Evolutionary conservation across 1,284 basidiomycete genomes (phyloP).

Genomic region (Ceratobasidium papillatum): DNA sequence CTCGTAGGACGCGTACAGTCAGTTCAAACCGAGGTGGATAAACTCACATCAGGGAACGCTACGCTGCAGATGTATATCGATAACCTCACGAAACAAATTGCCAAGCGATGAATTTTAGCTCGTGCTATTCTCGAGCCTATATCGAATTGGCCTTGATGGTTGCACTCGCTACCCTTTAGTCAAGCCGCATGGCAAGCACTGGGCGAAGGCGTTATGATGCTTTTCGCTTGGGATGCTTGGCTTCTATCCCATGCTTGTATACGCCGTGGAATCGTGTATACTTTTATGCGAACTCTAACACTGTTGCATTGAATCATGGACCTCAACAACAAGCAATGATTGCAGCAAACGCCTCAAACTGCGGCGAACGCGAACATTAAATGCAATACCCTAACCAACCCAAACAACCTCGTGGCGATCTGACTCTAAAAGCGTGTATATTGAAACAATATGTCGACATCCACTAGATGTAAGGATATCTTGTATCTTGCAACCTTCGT

Average conservation of each 20-base stretch:
- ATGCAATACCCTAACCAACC: no score
- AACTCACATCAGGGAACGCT: conserved; percentile 77
- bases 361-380: no score
- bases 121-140: neutral
- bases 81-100: conserved; percentile 84
- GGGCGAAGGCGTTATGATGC: no score
- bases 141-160: no score
- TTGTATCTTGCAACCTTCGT: no score
- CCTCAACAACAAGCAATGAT: neutral
- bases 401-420: no score
- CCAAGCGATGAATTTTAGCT: conserved; percentile 59
- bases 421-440: no score
- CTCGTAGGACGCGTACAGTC: conserved; percentile 70
- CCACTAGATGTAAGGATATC: no score
- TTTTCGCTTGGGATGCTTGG: neutral
- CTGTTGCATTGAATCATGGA: neutral
- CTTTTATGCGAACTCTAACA: neutral
- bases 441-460: no score
- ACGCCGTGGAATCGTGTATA: neutral
- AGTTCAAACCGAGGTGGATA: conserved; percentile 78
- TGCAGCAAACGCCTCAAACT: no score
- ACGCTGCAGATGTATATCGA: conserved; percentile 89
- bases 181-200: neutral
- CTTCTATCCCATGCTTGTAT: neutral
- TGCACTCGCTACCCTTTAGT: no score